These are phyloP conservation scores for Neophaeococcomyces aloes DNA, from an alignment of 2,329 filamentous ascomycete genomes.

Conservation along the genomic window DNA sequence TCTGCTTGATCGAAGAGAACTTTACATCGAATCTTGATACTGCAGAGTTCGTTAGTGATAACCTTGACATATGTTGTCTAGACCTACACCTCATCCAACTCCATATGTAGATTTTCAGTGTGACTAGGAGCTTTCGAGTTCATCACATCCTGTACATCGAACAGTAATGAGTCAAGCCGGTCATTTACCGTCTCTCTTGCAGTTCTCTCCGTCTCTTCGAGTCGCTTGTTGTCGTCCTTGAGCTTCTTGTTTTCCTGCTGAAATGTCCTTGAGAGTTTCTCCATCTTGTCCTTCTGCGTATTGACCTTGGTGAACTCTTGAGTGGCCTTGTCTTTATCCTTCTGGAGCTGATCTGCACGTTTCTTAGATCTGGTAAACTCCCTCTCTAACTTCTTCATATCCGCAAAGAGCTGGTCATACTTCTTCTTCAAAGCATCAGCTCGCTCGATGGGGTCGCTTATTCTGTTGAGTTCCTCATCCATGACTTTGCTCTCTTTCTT, in stretches of 20 bases:
- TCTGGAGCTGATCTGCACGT: conserved; percentile 83
- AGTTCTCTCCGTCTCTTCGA: conserved; percentile 74
- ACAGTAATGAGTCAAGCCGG: conserved; percentile 67
- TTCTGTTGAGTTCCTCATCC: conserved; percentile 69
- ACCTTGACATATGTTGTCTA: conserved; percentile 3
- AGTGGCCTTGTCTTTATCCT: conserved; percentile 84
- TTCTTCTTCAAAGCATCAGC: conserved; percentile 84
- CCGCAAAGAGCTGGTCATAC: conserved; percentile 79
- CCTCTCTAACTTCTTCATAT: conserved; percentile 91
- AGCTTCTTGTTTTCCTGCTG: conserved; percentile 97
- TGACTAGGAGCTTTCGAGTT: conserved; percentile 75
- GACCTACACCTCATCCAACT: conserved; percentile 76
- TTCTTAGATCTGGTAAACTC: conserved; percentile 96
- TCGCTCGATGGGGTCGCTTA: conserved; percentile 84
- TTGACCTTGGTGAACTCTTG: conserved; percentile 84
- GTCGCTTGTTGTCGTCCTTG: conserved; percentile 91
- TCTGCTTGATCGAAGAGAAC: conserved; percentile 96
- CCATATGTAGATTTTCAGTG: conserved; percentile 70
- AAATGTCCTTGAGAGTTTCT: conserved; percentile 88
- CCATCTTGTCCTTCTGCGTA: conserved; percentile 87
- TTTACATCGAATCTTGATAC: conserved; percentile 71
- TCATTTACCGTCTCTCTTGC: conserved; percentile 76
- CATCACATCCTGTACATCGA: conserved; percentile 79
- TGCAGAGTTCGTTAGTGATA: conserved; percentile 24
- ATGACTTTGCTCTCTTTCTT: conserved; percentile 89